Evolutionary conservation across 139 green algal species (phyloP).

Genomic region (Auxenochlorella pyrenoidosa): DNA sequence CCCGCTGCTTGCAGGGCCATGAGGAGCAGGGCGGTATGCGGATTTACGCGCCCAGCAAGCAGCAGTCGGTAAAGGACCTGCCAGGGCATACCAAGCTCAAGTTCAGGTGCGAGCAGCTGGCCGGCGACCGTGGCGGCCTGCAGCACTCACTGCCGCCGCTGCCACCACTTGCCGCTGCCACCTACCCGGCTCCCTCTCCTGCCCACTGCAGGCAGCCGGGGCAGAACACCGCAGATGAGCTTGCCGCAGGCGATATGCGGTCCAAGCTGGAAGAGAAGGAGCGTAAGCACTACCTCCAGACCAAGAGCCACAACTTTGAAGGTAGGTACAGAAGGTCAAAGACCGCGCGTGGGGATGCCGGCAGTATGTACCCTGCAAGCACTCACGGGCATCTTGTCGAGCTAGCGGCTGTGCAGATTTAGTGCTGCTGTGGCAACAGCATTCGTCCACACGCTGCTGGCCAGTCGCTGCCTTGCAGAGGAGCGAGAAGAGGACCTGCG

Average conservation of each 20-base stretch:
- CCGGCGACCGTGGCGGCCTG: not conserved
- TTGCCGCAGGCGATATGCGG: conserved; percentile 63
- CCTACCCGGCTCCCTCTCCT: not conserved
- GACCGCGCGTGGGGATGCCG: not conserved
- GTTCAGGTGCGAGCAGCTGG: conserved; percentile 62
- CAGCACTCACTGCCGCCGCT: not conserved
- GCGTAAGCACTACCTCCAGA: conserved; percentile 74
- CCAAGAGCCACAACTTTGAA: conserved; percentile 75
- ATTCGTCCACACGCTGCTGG: not conserved
- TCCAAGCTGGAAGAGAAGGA: conserved; percentile 85
- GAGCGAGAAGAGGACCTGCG: conserved; percentile 80
- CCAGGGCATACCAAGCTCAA: conserved; percentile 83
- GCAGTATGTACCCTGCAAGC: no score
- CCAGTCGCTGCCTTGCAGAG: conserved; percentile 59
- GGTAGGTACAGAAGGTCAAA: conserved; percentile 46
- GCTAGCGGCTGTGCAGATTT: no score
- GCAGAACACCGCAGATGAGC: conserved; percentile 62
- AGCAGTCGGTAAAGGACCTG: conserved; percentile 75
- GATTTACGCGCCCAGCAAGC: conserved; percentile 73
- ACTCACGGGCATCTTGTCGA: no score
- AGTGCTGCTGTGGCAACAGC: not conserved
- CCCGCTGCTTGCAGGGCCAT: conserved; percentile 53
- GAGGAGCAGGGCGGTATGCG: conserved; percentile 90
- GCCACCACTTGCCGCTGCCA: not conserved
- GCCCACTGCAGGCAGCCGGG: conserved; percentile 69